Conservation (phyloP, 2,329 filamentous ascomycete species). For the Paracamarosporium sp. region DNA sequence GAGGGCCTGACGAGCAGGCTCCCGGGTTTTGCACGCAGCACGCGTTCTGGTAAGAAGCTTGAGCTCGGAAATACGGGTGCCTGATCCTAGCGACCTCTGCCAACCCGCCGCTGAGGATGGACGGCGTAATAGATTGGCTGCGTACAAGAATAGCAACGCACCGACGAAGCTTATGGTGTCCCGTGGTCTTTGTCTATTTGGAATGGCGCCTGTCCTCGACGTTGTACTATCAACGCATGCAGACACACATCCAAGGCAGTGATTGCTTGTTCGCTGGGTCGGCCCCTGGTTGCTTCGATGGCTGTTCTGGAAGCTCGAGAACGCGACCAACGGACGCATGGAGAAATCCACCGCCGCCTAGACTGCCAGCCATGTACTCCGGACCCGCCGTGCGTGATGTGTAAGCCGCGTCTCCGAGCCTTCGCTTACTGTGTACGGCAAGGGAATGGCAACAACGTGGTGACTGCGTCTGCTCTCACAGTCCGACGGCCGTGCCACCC, state of each 20-base stretch:
- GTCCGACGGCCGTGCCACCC: constrained; percentile 24
- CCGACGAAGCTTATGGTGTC: constrained; percentile 12
- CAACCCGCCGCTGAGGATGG: constrained; percentile 25
- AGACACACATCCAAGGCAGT: background rate
- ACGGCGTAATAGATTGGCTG: constrained; percentile 25
- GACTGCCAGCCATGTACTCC: constrained; percentile 3
- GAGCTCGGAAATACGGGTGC: constrained; percentile 39
- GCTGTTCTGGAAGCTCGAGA: constrained; percentile 9
- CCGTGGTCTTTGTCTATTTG: constrained; percentile 17
- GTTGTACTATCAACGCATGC: background rate
- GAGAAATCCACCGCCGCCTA: constrained; percentile 12
- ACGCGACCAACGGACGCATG: constrained; percentile 6
- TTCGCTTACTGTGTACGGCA: too few species aligned
- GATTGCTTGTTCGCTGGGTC: too few species aligned
- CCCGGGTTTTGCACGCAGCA: constrained; percentile 9
- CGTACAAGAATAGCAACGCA: constrained; percentile 28
- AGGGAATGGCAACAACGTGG: constrained; percentile 20
- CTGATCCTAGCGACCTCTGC: constrained; percentile 32
- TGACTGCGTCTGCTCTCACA: constrained; percentile 12
- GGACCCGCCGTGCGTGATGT: constrained; percentile 6
- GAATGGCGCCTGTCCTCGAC: constrained; percentile 10
- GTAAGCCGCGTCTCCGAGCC: constrained; percentile 16
- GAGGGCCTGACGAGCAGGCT: constrained; percentile 13
- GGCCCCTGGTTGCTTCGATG: too few species aligned
- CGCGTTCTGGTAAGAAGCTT: constrained; percentile 27